Evolutionary conservation across 345 rosid species (phyloP).

Genomic region (Eucalyptus pauciflora): DNA sequence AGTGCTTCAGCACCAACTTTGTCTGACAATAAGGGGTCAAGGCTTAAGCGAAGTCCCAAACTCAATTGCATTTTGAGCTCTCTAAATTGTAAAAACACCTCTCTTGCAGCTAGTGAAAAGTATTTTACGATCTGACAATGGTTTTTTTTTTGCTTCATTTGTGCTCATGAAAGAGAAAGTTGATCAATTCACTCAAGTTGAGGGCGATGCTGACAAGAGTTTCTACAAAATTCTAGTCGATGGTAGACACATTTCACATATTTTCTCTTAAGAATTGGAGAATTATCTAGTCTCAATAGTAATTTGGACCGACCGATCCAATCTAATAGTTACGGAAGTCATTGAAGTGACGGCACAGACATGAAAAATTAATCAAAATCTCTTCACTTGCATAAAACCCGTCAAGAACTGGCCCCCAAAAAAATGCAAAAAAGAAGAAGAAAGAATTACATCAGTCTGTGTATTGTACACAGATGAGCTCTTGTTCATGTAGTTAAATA

Average conservation of each 20-base stretch:
- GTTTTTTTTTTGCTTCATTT: not conserved
- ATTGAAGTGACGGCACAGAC: accelerated
- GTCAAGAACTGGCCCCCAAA: not conserved
- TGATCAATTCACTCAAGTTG: not conserved
- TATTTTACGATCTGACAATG: not conserved
- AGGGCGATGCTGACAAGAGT: accelerated
- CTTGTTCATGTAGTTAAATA: not conserved
- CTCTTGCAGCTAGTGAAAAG: not conserved
- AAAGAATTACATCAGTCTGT: not conserved
- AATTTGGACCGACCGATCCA: accelerated
- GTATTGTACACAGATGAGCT: not conserved
- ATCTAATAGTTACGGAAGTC: not conserved
- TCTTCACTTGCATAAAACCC: not conserved
- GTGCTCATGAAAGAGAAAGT: not conserved
- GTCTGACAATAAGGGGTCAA: conserved; percentile 14
- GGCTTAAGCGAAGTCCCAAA: not conserved
- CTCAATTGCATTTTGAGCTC: not conserved
- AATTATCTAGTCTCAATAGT: accelerated
- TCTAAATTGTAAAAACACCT: not conserved
- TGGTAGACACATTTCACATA: not conserved
- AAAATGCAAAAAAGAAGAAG: no score
- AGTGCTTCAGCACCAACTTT: conserved; percentile 9
- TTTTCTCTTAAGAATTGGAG: not conserved
- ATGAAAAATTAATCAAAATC: not conserved
- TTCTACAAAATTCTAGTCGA: not conserved